Evolutionary conservation across 768 basidiomycete species (phyloP).

Genomic region (Kwoniella sp.): DNA sequence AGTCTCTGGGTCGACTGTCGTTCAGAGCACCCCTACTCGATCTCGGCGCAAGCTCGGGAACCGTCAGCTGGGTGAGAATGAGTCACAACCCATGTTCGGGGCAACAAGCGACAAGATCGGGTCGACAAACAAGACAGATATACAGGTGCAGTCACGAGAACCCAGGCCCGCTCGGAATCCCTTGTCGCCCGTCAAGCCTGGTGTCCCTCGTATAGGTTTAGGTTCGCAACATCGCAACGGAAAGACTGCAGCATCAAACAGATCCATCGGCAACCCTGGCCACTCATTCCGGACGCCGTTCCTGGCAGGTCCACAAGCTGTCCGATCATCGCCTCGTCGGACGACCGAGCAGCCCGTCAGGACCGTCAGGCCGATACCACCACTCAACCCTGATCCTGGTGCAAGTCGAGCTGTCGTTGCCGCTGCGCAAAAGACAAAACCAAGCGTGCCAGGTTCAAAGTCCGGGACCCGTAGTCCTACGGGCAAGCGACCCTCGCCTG

Average conservation of each 20-base stretch:
- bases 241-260: neutral
- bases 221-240: conserved; percentile 5
- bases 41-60: too few relatives aligned
- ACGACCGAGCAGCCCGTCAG: neutral
- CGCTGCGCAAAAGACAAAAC: neutral
- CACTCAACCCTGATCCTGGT: neutral
- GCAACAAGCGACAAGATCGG: too few relatives aligned
- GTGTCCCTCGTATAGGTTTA: conserved; percentile 8
- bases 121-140: neutral
- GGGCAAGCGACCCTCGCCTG: neutral
- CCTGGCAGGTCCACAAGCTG: neutral
- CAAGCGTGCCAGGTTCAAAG: too few relatives aligned
- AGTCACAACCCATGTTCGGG: too few relatives aligned
- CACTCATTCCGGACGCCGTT: conserved; percentile 8
- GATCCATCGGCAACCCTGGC: neutral
- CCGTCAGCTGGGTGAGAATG: too few relatives aligned
- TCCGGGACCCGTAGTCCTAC: too few relatives aligned
- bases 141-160: neutral
- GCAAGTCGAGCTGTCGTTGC: neutral
- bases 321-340: conserved; percentile 1
- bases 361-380: too few relatives aligned
- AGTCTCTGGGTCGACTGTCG: too few relatives aligned
- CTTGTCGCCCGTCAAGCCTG: conserved; percentile 9
- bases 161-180: neutral
- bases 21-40: too few relatives aligned